Evolutionary conservation across 768 basidiomycete species (phyloP), one percentile per base, ranked within the genome.

Genomic region (Postia placenta): DNA sequence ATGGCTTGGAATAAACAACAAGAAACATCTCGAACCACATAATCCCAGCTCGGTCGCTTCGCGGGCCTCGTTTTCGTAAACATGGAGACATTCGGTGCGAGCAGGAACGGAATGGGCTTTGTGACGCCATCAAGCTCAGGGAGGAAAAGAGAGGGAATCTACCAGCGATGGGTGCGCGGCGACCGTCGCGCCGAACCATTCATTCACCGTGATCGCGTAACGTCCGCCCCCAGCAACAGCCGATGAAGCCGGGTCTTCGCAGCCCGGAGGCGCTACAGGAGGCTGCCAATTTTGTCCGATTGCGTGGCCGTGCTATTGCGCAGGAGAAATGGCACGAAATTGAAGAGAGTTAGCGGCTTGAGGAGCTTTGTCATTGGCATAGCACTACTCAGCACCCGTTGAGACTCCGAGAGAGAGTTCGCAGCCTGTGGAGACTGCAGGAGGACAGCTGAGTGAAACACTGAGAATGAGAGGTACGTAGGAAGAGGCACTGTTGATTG

Each of bases 211-310:
- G 51, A 58, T 53, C 23, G 56, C 56, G 47, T 50, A 58, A 43
- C 56, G 53, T 11, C 56, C 56, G 47, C 56, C 56, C n/a, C 51
- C 53, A 58, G 53, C 56, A 58, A 52, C 52, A 58, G 47, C 56
- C 56, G 28, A 50, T 49, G 45, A 53, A 53, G 11, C 56, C 56
- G 47, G 55, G 38, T 25, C 23, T 42, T 42, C n/a, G n/a, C n/a
- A 25, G 35, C 22, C 42, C 52, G 52, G 28, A 57, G 48, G 22
- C 35, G 44, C 38, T 39, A 5, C 24, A 48, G 37, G 24, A 57
- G 28, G 7, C 28, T 22, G 45, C 42, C 27, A 50, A 57, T 41
- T 37, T 42, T 49, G 45, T 42, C 33, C 17, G 40, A 26, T 24
- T 58, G 56, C 42, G 51, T 20, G 51, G 49, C 24, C 11, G 38